Percentiles rank a stretch among this genome's conserved stretches.
These are phyloP conservation scores for Mortierella sp. DNA, from an alignment of 371 early-diverging fungal species.

Conservation along the genomic window DNA sequence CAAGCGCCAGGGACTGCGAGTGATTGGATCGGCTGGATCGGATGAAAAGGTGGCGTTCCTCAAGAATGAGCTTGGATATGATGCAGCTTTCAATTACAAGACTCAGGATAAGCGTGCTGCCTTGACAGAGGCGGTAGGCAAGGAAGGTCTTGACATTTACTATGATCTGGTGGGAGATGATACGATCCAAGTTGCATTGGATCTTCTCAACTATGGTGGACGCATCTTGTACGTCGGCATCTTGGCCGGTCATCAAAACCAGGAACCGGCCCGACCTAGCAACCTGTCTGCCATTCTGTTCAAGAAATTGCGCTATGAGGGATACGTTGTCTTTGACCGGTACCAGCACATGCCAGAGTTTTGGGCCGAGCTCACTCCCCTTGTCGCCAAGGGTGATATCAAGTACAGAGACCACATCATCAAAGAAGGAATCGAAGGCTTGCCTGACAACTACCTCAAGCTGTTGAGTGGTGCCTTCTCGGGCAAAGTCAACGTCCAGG, in stretches of 20 bases:
- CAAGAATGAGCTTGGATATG: constrained; percentile 69
- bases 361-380: constrained; percentile 55
- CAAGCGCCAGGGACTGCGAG: constrained; percentile 73
- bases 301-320: constrained; percentile 36
- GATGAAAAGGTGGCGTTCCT: constrained; percentile 82
- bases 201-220: constrained; percentile 22
- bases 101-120: constrained; percentile 59
- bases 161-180: constrained; percentile 75
- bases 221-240: constrained; percentile 57
- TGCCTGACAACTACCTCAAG: constrained; percentile 63
- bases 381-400: constrained; percentile 61
- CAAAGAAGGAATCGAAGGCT: constrained; percentile 60
- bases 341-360: constrained; percentile 38
- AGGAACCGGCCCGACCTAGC: constrained; percentile 39
- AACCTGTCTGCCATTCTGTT: constrained; percentile 54
- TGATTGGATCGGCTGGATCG: constrained; percentile 83
- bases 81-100: constrained; percentile 89
- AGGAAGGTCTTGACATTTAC: constrained; percentile 79
- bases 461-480: constrained; percentile 70
- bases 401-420: constrained; percentile 58
- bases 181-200: constrained; percentile 27
- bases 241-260: constrained; percentile 67
- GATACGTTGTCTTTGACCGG: constrained; percentile 15
- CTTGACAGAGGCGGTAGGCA: constrained; percentile 61
- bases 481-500: constrained; percentile 73